Conservation (phyloP, 371 early-diverging fungal species). For the Syncephalastrum monosporum region DNA sequence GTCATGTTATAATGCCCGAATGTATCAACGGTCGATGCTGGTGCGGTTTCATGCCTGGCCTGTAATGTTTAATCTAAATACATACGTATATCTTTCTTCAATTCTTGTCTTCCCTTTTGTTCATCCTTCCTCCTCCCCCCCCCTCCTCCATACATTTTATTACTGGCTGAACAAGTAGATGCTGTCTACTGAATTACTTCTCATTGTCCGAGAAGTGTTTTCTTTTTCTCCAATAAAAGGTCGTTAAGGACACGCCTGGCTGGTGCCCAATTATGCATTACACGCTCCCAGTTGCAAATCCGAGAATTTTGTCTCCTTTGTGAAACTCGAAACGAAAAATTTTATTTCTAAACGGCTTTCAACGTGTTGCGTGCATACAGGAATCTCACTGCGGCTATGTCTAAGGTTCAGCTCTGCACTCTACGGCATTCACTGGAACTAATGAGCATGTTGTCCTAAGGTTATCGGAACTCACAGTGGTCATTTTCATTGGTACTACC, state of each 20-base stretch:
- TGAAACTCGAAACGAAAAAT: too few species aligned
- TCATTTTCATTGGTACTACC: constrained; percentile 75
- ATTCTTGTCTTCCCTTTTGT: not conserved
- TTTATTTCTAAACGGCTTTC: too few species aligned
- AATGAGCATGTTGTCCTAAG: constrained; percentile 6
- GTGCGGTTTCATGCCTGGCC: constrained; percentile 12
- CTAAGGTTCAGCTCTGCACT: too few species aligned
- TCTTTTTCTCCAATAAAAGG: constrained; percentile 3
- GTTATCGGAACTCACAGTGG: constrained; percentile 88
- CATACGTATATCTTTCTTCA: not conserved
- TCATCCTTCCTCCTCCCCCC: not conserved
- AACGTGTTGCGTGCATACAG: too few species aligned
- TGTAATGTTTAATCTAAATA: constrained; percentile 1
- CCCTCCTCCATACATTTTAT: not conserved
- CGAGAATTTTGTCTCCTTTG: too few species aligned
- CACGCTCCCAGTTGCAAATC: too few species aligned
- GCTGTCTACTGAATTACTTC: too few species aligned
- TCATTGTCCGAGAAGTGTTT: too few species aligned
- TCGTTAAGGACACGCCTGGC: too few species aligned
- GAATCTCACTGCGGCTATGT: too few species aligned
- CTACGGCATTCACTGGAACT: too few species aligned
- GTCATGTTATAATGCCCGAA: constrained; percentile 17
- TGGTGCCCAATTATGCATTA: too few species aligned
- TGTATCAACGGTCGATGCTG: constrained; percentile 13
- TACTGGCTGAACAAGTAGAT: not conserved